Conservation (phyloP, 352 stramenopile species). For the Phytophthora niederhauseri region DNA sequence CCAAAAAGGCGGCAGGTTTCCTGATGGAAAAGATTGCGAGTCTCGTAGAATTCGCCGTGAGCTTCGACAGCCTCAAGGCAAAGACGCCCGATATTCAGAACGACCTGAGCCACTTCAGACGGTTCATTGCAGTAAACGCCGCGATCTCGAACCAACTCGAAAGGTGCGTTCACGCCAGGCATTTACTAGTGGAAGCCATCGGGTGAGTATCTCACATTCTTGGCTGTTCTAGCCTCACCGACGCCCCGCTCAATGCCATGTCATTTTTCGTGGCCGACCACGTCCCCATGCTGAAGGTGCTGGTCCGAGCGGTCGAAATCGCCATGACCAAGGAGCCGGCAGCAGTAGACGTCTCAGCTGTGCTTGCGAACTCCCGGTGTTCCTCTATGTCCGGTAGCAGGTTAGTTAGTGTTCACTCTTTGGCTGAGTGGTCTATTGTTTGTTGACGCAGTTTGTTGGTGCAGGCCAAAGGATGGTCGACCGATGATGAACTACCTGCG, state of each 20-base stretch:
- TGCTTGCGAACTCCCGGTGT: constrained; percentile 56
- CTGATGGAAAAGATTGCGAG: constrained; percentile 62
- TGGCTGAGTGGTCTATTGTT: neutral
- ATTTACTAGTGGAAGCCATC: neutral
- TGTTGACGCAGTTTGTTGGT: neutral
- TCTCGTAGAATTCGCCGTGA: constrained; percentile 57
- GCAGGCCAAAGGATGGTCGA: constrained; percentile 45
- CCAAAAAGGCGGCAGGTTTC: constrained; percentile 43
- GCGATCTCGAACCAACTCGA: constrained; percentile 53
- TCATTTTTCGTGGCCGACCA: constrained; percentile 73
- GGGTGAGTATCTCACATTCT: neutral
- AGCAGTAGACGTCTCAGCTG: constrained; percentile 40
- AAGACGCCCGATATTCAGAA: constrained; percentile 65
- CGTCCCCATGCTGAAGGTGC: constrained; percentile 61
- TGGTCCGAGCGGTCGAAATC: constrained; percentile 49
- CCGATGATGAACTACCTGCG: constrained; percentile 54
- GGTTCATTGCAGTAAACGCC: constrained; percentile 47
- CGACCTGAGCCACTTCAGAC: constrained; percentile 65
- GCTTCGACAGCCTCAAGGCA: constrained; percentile 61
- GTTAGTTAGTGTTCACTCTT: neutral
- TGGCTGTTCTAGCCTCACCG: constrained; percentile 31
- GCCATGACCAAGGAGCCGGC: constrained; percentile 43
- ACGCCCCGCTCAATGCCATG: constrained; percentile 53
- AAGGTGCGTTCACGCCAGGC: constrained; percentile 24
- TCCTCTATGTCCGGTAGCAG: constrained; percentile 36